A percentile compares a stretch with the other conserved stretches of the same genome.
These are phyloP conservation scores for Apophysomyces elegans DNA, from an alignment of 371 early-diverging fungal species.

Conservation along the genomic window DNA sequence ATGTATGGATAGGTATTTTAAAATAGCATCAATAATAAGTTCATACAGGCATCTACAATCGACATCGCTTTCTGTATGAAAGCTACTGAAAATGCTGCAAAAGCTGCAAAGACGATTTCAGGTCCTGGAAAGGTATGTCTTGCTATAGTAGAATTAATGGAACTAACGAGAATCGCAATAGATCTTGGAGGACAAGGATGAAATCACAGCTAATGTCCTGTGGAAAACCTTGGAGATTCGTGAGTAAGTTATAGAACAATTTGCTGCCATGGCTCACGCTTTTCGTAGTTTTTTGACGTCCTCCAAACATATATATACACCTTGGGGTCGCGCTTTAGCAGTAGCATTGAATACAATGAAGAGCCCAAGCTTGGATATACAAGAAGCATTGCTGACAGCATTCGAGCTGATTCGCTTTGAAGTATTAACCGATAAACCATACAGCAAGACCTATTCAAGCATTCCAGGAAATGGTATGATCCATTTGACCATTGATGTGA, in stretches of 20 bases:
- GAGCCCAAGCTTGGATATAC: conserved; percentile 29
- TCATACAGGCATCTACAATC: conserved; percentile 30
- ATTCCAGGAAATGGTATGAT: conserved; percentile 45
- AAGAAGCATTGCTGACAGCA: conserved; percentile 64
- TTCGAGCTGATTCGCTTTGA: conserved; percentile 65
- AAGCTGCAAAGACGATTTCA: conserved; percentile 46
- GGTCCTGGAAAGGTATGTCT: conserved; percentile 27
- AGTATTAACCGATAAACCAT: conserved; percentile 55
- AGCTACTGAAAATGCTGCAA: conserved; percentile 38
- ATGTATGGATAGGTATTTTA: conserved; percentile 21
- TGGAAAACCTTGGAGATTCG: conserved; percentile 59
- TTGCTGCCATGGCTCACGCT: neutral
- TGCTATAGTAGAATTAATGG: no score
- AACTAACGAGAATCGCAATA: conserved; percentile 9
- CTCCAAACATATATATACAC: conserved; percentile 49
- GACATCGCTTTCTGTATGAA: conserved; percentile 51
- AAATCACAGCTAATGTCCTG: conserved; percentile 55
- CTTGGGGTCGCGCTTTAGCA: conserved; percentile 52
- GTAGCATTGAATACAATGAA: conserved; percentile 26
- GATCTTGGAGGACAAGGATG: conserved; percentile 48
- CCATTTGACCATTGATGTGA: conserved; percentile 18
- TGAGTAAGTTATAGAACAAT: conserved; percentile 37
- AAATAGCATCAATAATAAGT: neutral
- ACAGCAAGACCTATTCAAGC: conserved; percentile 54
- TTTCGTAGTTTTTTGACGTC: conserved; percentile 48